Percentiles rank a stretch among this genome's conserved stretches.
Evolutionary conservation across 192 early-diverging fungal genomes (phyloP).

Genomic region (Dissophora ornata): DNA sequence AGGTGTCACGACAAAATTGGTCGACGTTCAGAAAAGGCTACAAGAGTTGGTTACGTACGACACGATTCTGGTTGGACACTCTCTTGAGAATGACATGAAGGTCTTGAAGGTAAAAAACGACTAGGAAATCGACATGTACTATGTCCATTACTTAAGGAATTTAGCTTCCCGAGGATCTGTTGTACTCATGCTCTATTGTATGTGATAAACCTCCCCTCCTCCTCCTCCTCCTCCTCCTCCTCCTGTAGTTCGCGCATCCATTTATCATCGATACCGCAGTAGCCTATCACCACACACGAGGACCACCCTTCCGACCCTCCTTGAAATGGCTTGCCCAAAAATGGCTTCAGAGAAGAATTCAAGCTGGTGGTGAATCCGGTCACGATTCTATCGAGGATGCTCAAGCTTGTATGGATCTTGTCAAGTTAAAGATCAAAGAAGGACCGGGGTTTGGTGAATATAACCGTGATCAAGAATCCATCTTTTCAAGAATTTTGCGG

Average conservation of each 20-base stretch:
- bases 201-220: not conserved
- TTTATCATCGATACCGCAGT: constrained; percentile 72
- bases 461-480: constrained; percentile 38
- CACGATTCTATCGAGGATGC: constrained; percentile 80
- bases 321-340: constrained; percentile 63
- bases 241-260: constrained; percentile 58
- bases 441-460: constrained; percentile 57
- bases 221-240: not conserved
- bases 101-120: constrained; percentile 58
- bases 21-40: constrained; percentile 62
- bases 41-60: constrained; percentile 59
- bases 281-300: constrained; percentile 64
- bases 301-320: constrained; percentile 61
- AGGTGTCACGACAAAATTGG: constrained; percentile 52
- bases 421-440: constrained; percentile 61
- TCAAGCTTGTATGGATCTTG: constrained; percentile 69
- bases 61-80: constrained; percentile 65
- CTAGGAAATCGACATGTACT: not conserved
- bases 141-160: too few species aligned
- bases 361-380: constrained; percentile 58
- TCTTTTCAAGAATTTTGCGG: constrained; percentile 20
- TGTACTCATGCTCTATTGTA: not conserved
- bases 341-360: constrained; percentile 66
- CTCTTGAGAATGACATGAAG: constrained; percentile 75
- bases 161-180: not conserved